phyloP scores from a whole-genome alignment of 768 basidiomycete species.

The Xanthoconium stramineum region DNA sequence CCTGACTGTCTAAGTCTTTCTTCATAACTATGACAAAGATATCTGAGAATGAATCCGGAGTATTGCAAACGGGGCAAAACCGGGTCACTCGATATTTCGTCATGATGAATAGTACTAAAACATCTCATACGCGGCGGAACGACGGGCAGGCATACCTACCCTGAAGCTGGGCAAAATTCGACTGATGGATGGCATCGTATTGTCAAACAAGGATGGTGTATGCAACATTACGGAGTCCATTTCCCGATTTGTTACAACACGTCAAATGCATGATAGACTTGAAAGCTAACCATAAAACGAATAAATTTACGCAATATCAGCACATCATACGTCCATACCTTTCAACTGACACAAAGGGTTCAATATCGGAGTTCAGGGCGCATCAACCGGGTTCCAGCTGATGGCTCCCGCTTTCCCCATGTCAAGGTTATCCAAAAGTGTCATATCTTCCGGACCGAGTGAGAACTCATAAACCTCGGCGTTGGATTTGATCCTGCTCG shows the following conservation, averaged over 20 bases:
- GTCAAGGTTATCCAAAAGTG: slow-evolving; percentile 64
- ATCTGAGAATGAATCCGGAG: background rate
- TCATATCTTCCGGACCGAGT: slow-evolving; percentile 62
- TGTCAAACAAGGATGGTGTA: background rate
- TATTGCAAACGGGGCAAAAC: background rate
- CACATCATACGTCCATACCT: background rate
- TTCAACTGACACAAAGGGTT: slow-evolving; percentile 1
- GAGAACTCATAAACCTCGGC: slow-evolving; percentile 73
- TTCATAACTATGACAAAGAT: too few species aligned
- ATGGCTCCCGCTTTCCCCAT: slow-evolving; percentile 67
- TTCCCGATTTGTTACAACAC: background rate
- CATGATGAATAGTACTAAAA: background rate
- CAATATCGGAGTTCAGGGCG: slow-evolving; percentile 24
- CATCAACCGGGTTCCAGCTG: slow-evolving; percentile 82
- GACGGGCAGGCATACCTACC: background rate
- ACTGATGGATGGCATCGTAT: background rate
- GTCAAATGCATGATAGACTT: background rate
- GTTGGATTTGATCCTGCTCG: slow-evolving; percentile 70
- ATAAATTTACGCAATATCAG: background rate
- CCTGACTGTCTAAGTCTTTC: background rate
- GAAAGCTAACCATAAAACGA: background rate
- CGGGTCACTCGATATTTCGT: background rate
- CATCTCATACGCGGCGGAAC: background rate
- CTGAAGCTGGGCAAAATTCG: background rate
- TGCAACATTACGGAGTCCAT: background rate